phyloP scores from a whole-genome alignment of 2,329 filamentous ascomycete species.

The Microdochium nivale region DNA sequence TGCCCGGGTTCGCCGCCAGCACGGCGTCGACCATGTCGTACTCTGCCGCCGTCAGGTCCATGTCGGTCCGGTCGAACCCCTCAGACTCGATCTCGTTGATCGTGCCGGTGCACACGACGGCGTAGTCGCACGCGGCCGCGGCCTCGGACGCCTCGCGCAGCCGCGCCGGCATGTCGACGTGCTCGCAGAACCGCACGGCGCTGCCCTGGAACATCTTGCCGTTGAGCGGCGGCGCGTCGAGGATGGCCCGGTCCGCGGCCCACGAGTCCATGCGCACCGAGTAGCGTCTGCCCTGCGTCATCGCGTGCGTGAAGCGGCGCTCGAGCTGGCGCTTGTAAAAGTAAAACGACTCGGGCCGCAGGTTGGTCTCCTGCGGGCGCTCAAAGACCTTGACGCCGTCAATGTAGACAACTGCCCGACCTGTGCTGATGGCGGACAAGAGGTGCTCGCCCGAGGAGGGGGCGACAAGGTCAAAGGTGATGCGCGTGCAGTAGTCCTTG shows the following conservation, averaged over 20 bases:
- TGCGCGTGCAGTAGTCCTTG: slow-evolving; percentile 37
- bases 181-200: slow-evolving; percentile 50
- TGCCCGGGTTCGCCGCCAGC: slow-evolving; percentile 52
- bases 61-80: slow-evolving; percentile 57
- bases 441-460: slow-evolving; percentile 51
- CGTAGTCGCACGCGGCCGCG: slow-evolving; percentile 56
- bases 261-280: neutral
- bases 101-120: slow-evolving; percentile 59
- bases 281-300: neutral
- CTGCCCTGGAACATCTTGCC: slow-evolving; percentile 66
- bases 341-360: slow-evolving; percentile 59
- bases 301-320: neutral
- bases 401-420: slow-evolving; percentile 51
- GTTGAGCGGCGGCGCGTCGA: slow-evolving; percentile 53
- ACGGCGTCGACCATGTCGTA: slow-evolving; percentile 57
- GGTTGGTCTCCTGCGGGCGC: slow-evolving; percentile 62
- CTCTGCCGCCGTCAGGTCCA: slow-evolving; percentile 52
- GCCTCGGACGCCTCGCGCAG: slow-evolving; percentile 47
- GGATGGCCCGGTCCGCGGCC: slow-evolving; percentile 14
- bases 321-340: slow-evolving; percentile 51
- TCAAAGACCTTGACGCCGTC: slow-evolving; percentile 54
- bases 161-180: slow-evolving; percentile 44
- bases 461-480: slow-evolving; percentile 37
- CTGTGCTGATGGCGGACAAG: slow-evolving; percentile 58
- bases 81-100: slow-evolving; percentile 72